Base-by-base conservation (phyloP, 78 protist species). In the Chrysochromulina tobinii region DNA sequence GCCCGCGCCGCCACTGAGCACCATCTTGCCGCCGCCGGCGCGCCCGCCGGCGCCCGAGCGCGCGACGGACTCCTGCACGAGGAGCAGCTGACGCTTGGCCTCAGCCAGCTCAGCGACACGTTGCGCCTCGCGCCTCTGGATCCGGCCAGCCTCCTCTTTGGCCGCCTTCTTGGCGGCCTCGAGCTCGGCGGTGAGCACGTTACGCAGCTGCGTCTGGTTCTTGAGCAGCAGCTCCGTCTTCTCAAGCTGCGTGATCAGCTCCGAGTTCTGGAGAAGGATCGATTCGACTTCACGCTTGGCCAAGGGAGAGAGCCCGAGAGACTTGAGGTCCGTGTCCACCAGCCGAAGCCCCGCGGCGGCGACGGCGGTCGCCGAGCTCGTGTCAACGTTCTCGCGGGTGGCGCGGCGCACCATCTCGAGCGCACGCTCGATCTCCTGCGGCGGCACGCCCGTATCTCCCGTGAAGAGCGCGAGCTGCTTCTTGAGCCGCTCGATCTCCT, bases 391-490 rank as follows among this genome's bases (percentile, higher is more conserved):
- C 53, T 25, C 55, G 48, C 9, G 48, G 25, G 72, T 66, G n/a
- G 18, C 72, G 38, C 38, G 38, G 12, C 84, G 84, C 84, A 75
- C 59, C 4, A 75, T 0, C 7, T 21, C 57, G 18, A 75, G 57
- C 18, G 84, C 84, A 21, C 57, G 84, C 84, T 38, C 55, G 12
- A 75, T 57, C 23, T 75, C 59, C n/a, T 75, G 23, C 5, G 84
- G 84, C n/a, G 59, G 0, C 53, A 75, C 84, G 84, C 84, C 84
- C 25, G 57, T 50, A 58, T 75, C 84, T 25, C 84, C 84, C 38
- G 15, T 14, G 38, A 38, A 14, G 17, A 20, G 57, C n/a, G 84
- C 84, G 48, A 75, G 23, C 23, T 25, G 84, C 57, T 51, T 50
- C 57, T 75, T 18, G 7, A 51, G 59, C 11, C 38, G 38, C n/a